Base-by-base conservation (phyloP, 192 early-diverging fungal species). In the Backusella tarrabulga region DNA sequence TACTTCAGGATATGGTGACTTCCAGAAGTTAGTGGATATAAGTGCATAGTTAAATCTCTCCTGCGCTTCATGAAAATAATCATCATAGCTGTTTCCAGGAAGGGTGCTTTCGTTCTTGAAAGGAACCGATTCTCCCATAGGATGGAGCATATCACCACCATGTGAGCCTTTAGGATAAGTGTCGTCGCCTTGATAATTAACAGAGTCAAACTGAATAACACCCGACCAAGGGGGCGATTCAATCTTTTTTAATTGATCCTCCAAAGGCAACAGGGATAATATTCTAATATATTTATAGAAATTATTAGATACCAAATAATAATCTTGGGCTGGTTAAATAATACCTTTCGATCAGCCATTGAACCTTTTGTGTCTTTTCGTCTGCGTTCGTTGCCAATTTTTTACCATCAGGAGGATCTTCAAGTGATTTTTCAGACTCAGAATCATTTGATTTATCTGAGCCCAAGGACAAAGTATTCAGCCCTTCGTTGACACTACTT, bases 61-160 rank as follows among this genome's bases (percentile, higher is more conserved):
- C 71, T 79, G 75, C 15, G 82, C 82, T 75, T 83, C 82, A 11
- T 79, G 78, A 40, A 83, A 83, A 35, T 83, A 83, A 63, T 83
- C 82, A 36, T 83, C 79, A 69, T 83, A 83, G 19, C 76, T 80
- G 34, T 80, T 83, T 44, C 75, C 79, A 46, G 80, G 77, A 36
- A 82, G 74, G 19, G 75, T 74, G 12, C 50, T 67, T 17, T 75
- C 34, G 9, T 56, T 29, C 32, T 29, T 44, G 1, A 52, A 34
- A 21, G n/a, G 15, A 19, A n/a, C 29, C 1, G 66, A 6, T 11
- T 40, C 42, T 34, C 29, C 29, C 26, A 19, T 72, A 26, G 46
- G 70, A 14, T 46, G 38, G 15, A 34, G 42, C 9, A 79, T 56
- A 50, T 40, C 54, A 32, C 32, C 69, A 1, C 32, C 69, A 1